Conservation (phyloP, 768 basidiomycete species). For the Suillus variegatus region DNA sequence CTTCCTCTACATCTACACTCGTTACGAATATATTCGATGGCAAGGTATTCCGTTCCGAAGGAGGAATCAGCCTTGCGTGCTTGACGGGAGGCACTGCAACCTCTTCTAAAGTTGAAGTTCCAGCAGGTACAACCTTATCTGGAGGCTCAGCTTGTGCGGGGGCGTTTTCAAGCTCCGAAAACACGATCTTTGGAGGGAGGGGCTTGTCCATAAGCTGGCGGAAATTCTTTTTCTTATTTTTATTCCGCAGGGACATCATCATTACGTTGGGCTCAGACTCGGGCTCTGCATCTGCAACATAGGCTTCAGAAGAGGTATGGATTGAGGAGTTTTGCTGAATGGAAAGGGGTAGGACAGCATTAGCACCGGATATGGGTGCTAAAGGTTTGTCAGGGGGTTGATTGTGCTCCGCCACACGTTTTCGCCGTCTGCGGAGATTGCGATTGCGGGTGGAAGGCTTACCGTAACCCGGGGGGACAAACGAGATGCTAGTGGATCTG, state of each 20-base stretch:
- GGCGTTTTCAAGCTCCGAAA: slow-evolving; percentile 30
- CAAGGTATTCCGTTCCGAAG: slow-evolving; percentile 59
- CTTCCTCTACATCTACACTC: slow-evolving; percentile 67
- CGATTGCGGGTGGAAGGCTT: slow-evolving; percentile 57
- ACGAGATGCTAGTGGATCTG: slow-evolving; percentile 12
- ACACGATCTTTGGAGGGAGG: slow-evolving; percentile 56
- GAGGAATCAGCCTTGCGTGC: slow-evolving; percentile 52
- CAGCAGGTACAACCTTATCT: slow-evolving; percentile 8
- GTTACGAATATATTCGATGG: slow-evolving; percentile 71
- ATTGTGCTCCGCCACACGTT: slow-evolving; percentile 36
- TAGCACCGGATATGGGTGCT: slow-evolving; percentile 39
- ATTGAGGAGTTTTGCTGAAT: slow-evolving; percentile 1
- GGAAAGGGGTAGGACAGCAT: slow-evolving; percentile 46
- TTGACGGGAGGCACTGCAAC: slow-evolving; percentile 1
- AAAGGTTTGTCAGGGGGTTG: slow-evolving; percentile 17
- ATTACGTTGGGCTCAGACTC: slow-evolving; percentile 8
- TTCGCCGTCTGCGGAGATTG: slow-evolving; percentile 57
- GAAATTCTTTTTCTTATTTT: slow-evolving; percentile 75
- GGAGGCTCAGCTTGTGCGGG: background rate
- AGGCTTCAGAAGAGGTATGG: background rate
- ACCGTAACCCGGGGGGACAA: slow-evolving; percentile 60
- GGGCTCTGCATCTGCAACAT: slow-evolving; percentile 19
- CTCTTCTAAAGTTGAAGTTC: slow-evolving; percentile 9
- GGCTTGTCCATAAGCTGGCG: slow-evolving; percentile 48
- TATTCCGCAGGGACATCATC: slow-evolving; percentile 57